Base-by-base conservation (phyloP, 225 moss, liverwort and hornwort species). In the Climacium dendroides region DNA sequence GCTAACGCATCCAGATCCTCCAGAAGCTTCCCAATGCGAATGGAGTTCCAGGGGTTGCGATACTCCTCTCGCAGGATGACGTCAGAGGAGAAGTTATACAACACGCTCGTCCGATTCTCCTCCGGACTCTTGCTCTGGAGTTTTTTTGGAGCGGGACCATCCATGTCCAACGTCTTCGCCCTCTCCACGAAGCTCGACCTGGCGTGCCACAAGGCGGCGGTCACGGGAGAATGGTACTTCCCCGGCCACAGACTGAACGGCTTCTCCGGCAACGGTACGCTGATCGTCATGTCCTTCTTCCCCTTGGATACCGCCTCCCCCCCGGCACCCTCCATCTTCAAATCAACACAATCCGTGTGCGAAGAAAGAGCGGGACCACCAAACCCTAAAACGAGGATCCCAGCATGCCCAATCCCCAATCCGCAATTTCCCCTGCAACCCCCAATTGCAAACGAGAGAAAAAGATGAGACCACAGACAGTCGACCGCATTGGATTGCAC, bases 1-100 rank as follows among this genome's bases (percentile, higher is more conserved):
- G 98, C 98, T 52, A 98, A 90, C 26, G 98, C 97, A 85, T 98
- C 98, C 88, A 98, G 88, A 92, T 98, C 98, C 89, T 98, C 97
- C 81, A 98, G 71, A 39, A 98, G 93, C 93, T 97, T 98, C 19
- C 97, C 98, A 52, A 96, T 93, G 19, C 97, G 96, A 72, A 97
- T 86, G 34, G 94, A 95, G 66, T 92, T 90, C 97, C 98, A 97
- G 6, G 98, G 90, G 88, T 97, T 95, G 20, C 97, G 95, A 79
- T 98, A 98, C 88, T 97, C 96, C 91, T 98, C 98, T 74, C 90
- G 90, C 72, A 98, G 50, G 80, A 92, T 93, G 70, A 66, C 73
- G 78, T 98, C 98, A 25, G 91, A 69, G 15, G 96, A 86, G 55
- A 98, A 92, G 54, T 87, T 78, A 47, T 98, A 98, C 52, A 93